Evolutionary conservation across 495 filamentous ascomycete genomes (phyloP).

Genomic region (Penicillium goetzii): DNA sequence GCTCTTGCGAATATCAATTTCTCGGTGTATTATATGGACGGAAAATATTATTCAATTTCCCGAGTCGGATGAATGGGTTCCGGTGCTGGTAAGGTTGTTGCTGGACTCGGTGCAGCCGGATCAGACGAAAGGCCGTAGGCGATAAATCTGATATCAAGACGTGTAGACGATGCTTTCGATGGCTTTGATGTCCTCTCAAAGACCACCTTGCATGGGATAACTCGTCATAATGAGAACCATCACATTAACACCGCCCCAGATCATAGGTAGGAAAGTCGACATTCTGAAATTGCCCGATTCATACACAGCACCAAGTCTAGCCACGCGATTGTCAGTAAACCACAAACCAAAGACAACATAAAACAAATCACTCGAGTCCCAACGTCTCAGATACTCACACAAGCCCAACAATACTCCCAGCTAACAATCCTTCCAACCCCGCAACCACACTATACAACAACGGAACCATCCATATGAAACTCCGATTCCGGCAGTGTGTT

Average conservation of each 20-base stretch:
- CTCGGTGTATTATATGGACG: conserved; percentile 30
- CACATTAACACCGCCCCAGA: conserved; percentile 91
- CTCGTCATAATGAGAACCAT: conserved; percentile 89
- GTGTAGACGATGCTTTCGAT: neutral
- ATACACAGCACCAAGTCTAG: conserved; percentile 85
- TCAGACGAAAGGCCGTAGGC: neutral
- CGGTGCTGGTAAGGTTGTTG: neutral
- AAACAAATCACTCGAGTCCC: neutral
- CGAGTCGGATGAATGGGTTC: neutral
- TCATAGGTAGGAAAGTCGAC: conserved; percentile 96
- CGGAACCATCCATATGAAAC: conserved; percentile 75
- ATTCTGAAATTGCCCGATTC: conserved; percentile 85
- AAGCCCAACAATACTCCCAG: conserved; percentile 85
- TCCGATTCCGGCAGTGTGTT: conserved; percentile 72
- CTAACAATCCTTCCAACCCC: conserved; percentile 78
- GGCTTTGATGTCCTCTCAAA: conserved; percentile 54
- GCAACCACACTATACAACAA: conserved; percentile 74
- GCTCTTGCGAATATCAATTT: conserved; percentile 31
- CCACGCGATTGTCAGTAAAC: conserved; percentile 21
- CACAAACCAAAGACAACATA: neutral
- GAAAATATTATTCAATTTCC: conserved; percentile 12
- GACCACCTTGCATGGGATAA: conserved; percentile 92
- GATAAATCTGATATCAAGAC: neutral
- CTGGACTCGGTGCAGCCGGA: neutral
- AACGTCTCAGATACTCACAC: conserved; percentile 63